Conservation (phyloP, 2,329 filamentous ascomycete species). For the Venturia aucupariae region DNA sequence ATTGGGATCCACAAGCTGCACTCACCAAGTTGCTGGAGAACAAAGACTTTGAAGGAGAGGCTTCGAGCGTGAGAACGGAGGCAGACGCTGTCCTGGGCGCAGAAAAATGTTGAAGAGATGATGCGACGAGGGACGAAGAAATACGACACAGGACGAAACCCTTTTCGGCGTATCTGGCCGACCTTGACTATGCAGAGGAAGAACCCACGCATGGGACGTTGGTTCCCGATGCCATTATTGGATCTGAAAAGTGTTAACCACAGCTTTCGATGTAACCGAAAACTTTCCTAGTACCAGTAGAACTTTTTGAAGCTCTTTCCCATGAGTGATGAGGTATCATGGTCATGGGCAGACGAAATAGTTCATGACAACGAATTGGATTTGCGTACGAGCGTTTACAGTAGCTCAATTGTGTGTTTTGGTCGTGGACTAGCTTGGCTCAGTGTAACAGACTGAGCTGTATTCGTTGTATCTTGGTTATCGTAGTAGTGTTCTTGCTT, state of each 20-base stretch:
- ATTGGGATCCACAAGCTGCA: slow-evolving; percentile 1
- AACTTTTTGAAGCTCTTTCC: too few relatives aligned
- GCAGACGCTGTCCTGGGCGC: not conserved
- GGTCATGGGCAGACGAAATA: too few relatives aligned
- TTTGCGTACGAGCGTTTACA: not conserved
- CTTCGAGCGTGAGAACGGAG: not conserved
- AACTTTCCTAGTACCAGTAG: too few relatives aligned
- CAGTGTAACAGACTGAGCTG: too few relatives aligned
- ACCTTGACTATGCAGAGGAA: too few relatives aligned
- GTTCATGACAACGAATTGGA: too few relatives aligned
- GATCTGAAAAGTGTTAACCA: not conserved
- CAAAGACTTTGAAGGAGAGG: not conserved
- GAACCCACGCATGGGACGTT: not conserved
- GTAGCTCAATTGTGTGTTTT: not conserved
- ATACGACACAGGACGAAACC: not conserved
- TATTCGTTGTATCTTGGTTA: too few relatives aligned
- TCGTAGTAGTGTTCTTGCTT: too few relatives aligned
- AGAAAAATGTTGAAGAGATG: not conserved
- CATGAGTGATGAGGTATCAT: too few relatives aligned
- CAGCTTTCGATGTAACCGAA: not conserved
- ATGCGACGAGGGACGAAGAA: not conserved
- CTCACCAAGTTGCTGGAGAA: not conserved
- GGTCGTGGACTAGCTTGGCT: not conserved
- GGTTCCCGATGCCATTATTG: not conserved
- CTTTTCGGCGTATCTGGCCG: not conserved